Conservation (phyloP, 768 basidiomycete genomes). For the Suillus lakei region DNA sequence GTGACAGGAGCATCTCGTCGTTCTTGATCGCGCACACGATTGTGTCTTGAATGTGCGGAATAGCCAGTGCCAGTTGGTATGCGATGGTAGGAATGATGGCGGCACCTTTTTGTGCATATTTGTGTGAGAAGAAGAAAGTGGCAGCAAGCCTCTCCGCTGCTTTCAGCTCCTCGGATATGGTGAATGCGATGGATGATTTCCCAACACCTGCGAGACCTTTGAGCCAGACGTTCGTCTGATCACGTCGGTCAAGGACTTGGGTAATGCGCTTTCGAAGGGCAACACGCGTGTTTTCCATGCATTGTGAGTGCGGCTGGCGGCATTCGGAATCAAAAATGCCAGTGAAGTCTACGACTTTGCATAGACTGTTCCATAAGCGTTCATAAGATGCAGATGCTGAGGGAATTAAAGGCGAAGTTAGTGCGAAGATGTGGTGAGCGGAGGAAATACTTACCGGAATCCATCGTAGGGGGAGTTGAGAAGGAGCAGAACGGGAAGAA, state of each 20-base stretch:
- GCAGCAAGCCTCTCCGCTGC: constrained; percentile 16
- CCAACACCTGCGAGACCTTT: neutral
- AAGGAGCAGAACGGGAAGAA: neutral
- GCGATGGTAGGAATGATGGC: constrained; percentile 20
- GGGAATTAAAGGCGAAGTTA: neutral
- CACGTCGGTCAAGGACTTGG: neutral
- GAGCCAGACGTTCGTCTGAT: neutral
- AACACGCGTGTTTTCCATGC: neutral
- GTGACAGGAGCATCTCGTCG: constrained; percentile 9
- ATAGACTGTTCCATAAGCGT: neutral
- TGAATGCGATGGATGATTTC: neutral
- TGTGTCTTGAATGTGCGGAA: constrained; percentile 11
- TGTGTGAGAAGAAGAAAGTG: constrained; percentile 24
- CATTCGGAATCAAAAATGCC: neutral
- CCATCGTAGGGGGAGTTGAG: neutral
- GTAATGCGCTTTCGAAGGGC: neutral
- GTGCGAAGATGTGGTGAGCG: neutral
- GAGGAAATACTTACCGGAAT: neutral
- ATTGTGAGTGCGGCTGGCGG: neutral
- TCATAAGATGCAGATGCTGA: neutral
- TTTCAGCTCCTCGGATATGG: neutral
- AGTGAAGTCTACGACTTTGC: neutral
- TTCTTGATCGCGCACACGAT: constrained; percentile 17
- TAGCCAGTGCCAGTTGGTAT: constrained; percentile 17
- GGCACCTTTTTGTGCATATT: constrained; percentile 5